These are phyloP conservation scores for Syncephalastrum racemosum DNA, from an alignment of 371 early-diverging fungal genomes.

Conservation along the genomic window DNA sequence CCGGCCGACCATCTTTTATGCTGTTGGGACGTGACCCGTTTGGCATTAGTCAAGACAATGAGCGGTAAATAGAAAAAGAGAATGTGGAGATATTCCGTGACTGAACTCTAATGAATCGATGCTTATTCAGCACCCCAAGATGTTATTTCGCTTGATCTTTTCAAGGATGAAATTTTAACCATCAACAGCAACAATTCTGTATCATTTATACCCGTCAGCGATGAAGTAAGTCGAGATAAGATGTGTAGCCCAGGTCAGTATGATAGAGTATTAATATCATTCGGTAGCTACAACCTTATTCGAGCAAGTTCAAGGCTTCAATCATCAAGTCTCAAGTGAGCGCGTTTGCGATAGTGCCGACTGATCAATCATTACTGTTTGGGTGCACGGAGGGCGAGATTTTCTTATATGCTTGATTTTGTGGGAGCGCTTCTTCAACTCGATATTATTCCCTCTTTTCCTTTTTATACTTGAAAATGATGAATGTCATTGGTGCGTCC, in stretches of 20 bases:
- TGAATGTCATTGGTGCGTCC: conserved; percentile 69
- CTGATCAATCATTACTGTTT: conserved; percentile 61
- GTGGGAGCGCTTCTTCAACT: no score
- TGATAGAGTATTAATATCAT: conserved; percentile 1
- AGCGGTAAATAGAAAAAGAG: conserved; percentile 30
- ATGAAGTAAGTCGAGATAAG: conserved; percentile 48
- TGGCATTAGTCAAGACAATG: conserved; percentile 60
- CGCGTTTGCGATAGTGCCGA: conserved; percentile 56
- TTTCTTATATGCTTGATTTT: no score
- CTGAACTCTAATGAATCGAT: conserved; percentile 10
- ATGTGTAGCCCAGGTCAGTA: neutral
- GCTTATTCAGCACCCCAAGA: conserved; percentile 32
- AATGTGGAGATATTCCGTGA: neutral
- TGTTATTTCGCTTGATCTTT: conserved; percentile 52
- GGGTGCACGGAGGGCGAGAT: conserved; percentile 58
- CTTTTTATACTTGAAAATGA: conserved; percentile 14
- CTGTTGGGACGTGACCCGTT: conserved; percentile 60
- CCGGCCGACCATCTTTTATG: conserved; percentile 65
- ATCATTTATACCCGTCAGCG: conserved; percentile 66
- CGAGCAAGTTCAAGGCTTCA: conserved; percentile 64
- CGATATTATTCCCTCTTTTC: no score
- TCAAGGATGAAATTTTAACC: conserved; percentile 64
- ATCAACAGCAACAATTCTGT: conserved; percentile 65
- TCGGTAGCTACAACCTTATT: conserved; percentile 59
- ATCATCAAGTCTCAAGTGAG: conserved; percentile 66